A percentile compares a stretch with the other conserved stretches of the same genome.
These are phyloP conservation scores for Diospyros kaki DNA, from an alignment of 148 eudicot genomes.

Conservation along the genomic window DNA sequence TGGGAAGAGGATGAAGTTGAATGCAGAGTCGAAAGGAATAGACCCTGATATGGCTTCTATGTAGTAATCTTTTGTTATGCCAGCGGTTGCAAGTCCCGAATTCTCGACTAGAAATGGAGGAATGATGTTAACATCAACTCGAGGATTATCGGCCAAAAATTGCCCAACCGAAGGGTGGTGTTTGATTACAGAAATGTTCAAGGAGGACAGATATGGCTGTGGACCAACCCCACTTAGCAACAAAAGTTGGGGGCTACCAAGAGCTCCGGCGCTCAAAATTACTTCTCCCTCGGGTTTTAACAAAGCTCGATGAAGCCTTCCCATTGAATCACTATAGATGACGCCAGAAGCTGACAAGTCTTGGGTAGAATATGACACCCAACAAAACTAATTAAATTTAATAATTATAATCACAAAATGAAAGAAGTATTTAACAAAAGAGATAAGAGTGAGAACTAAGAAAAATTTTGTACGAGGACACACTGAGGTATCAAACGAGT, in stretches of 20 bases:
- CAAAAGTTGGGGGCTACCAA: conserved; percentile 58
- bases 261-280: conserved; percentile 52
- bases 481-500: too few species aligned
- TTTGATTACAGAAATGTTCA: conserved; percentile 22
- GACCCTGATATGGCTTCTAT: conserved; percentile 28
- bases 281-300: conserved; percentile 30
- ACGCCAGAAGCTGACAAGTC: conserved; percentile 19
- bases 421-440: too few species aligned
- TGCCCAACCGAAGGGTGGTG: conserved; percentile 46
- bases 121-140: conserved; percentile 32
- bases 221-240: conserved; percentile 66
- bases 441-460: too few species aligned
- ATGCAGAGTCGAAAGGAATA: background rate
- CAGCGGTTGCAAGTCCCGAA: conserved; percentile 33
- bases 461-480: too few species aligned
- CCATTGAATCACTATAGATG: conserved; percentile 11
- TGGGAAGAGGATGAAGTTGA: background rate
- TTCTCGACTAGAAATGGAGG: conserved; percentile 35
- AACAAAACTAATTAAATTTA: background rate
- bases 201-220: conserved; percentile 23
- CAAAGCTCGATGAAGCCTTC: conserved; percentile 6
- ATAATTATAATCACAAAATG: too few species aligned
- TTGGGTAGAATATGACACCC: too few species aligned
- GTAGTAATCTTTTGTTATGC: conserved; percentile 37
- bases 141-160: conserved; percentile 48